Evolutionary conservation across 1,284 basidiomycete genomes (phyloP).

Genomic region (Cryptococcus jaspeensis): DNA sequence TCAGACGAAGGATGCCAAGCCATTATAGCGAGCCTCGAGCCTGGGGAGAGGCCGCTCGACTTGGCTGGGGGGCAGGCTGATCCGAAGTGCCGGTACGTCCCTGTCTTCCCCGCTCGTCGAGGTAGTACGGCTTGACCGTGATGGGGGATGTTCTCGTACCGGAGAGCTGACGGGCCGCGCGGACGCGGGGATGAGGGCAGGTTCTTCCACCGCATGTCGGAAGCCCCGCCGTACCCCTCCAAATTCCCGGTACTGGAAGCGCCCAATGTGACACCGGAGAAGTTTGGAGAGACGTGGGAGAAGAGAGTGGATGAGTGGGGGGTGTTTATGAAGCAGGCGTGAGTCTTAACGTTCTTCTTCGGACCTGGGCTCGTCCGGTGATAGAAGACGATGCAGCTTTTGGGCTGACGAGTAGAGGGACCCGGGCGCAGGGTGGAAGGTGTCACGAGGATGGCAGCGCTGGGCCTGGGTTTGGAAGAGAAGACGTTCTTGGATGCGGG

Average conservation of each 20-base stretch:
- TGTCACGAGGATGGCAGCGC: slow-evolving; percentile 75
- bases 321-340: slow-evolving; percentile 77
- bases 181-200: too few relatives aligned
- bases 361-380: too few relatives aligned
- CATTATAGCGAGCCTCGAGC: slow-evolving; percentile 59
- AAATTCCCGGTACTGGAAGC: slow-evolving; percentile 71
- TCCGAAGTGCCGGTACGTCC: slow-evolving; percentile 72
- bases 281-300: slow-evolving; percentile 63
- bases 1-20: slow-evolving; percentile 48
- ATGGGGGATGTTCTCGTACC: background rate
- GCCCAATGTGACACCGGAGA: slow-evolving; percentile 72
- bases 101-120: background rate
- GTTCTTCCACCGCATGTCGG: slow-evolving; percentile 86
- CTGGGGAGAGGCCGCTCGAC: slow-evolving; percentile 76
- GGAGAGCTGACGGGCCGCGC: background rate
- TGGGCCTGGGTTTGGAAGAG: slow-evolving; percentile 70
- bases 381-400: too few relatives aligned
- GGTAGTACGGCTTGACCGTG: background rate
- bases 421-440: slow-evolving; percentile 73
- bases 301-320: slow-evolving; percentile 76
- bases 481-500: slow-evolving; percentile 72
- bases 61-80: slow-evolving; percentile 66
- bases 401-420: too few relatives aligned
- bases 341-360: slow-evolving; percentile 44
- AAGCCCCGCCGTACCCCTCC: slow-evolving; percentile 71